These are phyloP conservation scores for Shiraia sp. DNA, from an alignment of 2,329 filamentous ascomycete species.

Conservation along the genomic window DNA sequence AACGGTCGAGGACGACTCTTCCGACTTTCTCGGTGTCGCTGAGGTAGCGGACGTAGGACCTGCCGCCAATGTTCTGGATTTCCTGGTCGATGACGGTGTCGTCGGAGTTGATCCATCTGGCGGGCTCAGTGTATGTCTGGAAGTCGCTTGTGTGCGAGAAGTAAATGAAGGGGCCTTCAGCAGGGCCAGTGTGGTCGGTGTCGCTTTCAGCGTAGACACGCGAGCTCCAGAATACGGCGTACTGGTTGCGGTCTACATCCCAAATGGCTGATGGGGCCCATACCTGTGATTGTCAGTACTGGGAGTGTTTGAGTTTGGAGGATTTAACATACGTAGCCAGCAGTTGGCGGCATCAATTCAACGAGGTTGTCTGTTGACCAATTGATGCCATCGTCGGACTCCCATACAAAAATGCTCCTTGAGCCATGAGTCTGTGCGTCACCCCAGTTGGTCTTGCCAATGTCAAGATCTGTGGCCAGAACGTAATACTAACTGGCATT, in stretches of 20 bases:
- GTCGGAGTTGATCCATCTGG: not conserved
- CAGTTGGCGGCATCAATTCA: not conserved
- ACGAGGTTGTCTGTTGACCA: not conserved
- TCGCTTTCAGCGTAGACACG: not conserved
- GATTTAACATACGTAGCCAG: not conserved
- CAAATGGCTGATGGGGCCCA: not conserved
- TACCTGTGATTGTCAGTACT: not conserved
- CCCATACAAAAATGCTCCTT: slow-evolving; percentile 1
- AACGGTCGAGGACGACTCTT: not conserved
- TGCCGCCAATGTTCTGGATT: not conserved
- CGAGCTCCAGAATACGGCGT: not conserved
- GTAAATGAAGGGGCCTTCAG: not conserved
- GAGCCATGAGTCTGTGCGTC: not conserved
- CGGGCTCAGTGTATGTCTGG: not conserved
- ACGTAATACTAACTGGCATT: not conserved
- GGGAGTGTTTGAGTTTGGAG: not conserved
- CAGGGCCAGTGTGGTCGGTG: not conserved
- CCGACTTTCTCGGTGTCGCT: not conserved
- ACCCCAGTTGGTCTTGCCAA: not conserved
- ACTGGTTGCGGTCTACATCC: not conserved
- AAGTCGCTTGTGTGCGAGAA: slow-evolving; percentile 1
- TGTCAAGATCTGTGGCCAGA: not conserved
- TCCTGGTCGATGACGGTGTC: not conserved
- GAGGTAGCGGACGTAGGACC: not conserved
- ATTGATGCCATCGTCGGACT: not conserved